These are phyloP conservation scores for Podospora comata DNA, from an alignment of 495 filamentous ascomycete genomes.

Conservation along the genomic window DNA sequence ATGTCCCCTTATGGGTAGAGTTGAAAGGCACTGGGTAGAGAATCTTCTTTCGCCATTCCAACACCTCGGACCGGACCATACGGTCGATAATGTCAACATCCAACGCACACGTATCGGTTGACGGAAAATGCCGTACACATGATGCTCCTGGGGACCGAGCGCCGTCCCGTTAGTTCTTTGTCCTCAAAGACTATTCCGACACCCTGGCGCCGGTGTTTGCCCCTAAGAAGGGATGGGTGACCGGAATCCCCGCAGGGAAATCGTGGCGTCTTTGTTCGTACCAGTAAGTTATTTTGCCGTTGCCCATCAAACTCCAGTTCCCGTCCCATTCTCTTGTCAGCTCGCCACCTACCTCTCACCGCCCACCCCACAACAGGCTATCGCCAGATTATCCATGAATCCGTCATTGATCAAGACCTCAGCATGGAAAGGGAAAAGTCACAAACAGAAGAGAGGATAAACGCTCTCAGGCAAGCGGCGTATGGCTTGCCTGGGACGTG, in stretches of 20 bases:
- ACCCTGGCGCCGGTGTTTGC: neutral
- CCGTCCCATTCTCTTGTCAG: neutral
- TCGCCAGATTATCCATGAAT: neutral
- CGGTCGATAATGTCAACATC: neutral
- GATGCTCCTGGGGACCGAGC: neutral
- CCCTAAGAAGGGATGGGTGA: neutral
- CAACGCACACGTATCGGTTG: neutral
- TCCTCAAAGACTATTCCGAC: neutral
- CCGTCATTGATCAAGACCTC: neutral
- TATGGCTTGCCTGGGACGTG: neutral
- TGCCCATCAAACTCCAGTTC: neutral
- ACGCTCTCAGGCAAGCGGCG: neutral
- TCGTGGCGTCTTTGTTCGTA: neutral
- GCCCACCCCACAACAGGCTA: neutral
- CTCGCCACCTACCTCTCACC: neutral
- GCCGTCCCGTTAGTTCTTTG: neutral
- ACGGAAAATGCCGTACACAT: neutral
- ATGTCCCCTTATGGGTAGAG: slow-evolving; percentile 37
- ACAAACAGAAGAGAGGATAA: neutral
- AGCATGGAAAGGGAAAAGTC: neutral
- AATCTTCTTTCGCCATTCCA: neutral
- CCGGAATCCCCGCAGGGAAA: neutral
- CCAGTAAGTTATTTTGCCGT: neutral
- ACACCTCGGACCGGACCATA: neutral
- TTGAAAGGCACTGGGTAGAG: neutral